Percentiles rank a stretch among this genome's conserved stretches.
phyloP scores from a whole-genome alignment of 768 basidiomycete species.

The Tremella mesenterica region DNA sequence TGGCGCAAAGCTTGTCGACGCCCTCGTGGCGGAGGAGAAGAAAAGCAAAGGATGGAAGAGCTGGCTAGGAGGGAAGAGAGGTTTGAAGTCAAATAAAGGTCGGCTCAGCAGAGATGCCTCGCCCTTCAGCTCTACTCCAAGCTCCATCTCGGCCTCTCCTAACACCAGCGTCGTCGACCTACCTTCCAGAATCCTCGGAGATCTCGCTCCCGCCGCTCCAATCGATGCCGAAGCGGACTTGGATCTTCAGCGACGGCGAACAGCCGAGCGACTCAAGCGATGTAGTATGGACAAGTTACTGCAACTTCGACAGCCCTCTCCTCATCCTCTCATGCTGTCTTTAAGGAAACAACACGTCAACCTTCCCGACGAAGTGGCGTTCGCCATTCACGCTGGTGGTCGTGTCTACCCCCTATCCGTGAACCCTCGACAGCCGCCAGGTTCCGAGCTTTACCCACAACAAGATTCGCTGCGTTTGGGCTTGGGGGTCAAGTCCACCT shows the following conservation, averaged over 20 bases:
- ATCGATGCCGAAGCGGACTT: neutral
- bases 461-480: conserved; percentile 18
- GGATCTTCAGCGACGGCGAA: conserved; percentile 5
- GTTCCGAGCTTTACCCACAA: conserved; percentile 12
- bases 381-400: conserved; percentile 24
- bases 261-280: conserved; percentile 23
- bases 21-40: conserved; percentile 15
- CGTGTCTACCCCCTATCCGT: conserved; percentile 27
- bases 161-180: neutral
- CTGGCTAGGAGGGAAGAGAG: conserved; percentile 22
- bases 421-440: conserved; percentile 10
- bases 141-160: conserved; percentile 6
- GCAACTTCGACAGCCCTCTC: conserved; percentile 29
- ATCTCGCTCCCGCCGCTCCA: neutral
- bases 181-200: neutral
- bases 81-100: too few relatives aligned
- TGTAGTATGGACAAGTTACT: conserved; percentile 22
- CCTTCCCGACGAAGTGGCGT: conserved; percentile 32
- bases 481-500: conserved; percentile 13
- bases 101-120: neutral
- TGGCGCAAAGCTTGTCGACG: conserved; percentile 19
- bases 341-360: conserved; percentile 22
- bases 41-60: conserved; percentile 20
- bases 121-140: neutral
- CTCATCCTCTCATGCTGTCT: conserved; percentile 28